Evolutionary conservation across 2,329 filamentous ascomycete genomes (phyloP), one percentile per base, ranked within the genome.

Genomic region (Diaporthe citriasiana): DNA sequence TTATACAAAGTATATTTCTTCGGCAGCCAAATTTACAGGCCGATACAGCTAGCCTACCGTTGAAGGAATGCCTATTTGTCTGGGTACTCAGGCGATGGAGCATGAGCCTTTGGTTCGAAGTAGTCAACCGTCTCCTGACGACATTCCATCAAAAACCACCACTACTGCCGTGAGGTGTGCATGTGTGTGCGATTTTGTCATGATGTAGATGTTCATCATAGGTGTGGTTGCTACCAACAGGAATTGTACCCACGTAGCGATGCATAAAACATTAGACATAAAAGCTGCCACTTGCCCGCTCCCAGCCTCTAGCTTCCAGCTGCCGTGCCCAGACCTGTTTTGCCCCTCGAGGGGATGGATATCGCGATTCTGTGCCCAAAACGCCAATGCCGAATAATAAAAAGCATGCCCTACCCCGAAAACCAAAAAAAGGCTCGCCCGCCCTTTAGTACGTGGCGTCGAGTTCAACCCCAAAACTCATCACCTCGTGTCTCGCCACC

Each of bases 261-360:
- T 75, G 74, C 72, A 74, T 68, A 69, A 74, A 65, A 75, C 74
- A 75, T 75, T 75, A 75, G 53, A 75, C 71, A 73, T 73, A 69
- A 75, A 65, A 72, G 53, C 55, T 70, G 59, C 57, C 74, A 33
- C 65, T 45, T 42, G 27, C 68, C 68, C 51, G 27, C 33, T 50
- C 59, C 17, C 47, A 47, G 40, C 27, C n/a, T 40, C 42, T 45
- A 72, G 50, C 42, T 13, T 66, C 60, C 30, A 25, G 60, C 60
- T 66, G 42, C 60, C 42, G 33, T 68, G 59, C 38, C 71, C 72
- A 55, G 56, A 70, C 71, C 71, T 60, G 47, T 25, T 56, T 74
- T 71, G 27, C 57, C 51, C 68, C 65, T 57, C 57, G 50, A 50
- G 50, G 60, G 65, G 69, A 45, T 50, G 60, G 42, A 73, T 72